Evolutionary conservation across 768 basidiomycete species (phyloP).

Genomic region (Royoungia palumana): DNA sequence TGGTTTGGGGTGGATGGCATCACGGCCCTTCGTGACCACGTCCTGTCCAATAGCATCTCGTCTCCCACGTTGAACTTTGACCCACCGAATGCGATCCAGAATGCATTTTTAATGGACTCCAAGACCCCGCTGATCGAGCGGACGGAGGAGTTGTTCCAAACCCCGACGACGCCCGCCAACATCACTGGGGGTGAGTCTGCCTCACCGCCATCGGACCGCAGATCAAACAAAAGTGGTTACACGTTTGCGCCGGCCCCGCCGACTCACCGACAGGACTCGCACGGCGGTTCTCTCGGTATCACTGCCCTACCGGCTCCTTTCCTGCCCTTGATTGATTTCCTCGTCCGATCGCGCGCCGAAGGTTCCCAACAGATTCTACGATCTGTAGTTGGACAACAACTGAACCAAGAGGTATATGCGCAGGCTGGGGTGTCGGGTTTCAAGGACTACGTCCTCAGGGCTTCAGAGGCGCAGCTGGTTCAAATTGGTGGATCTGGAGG

Average conservation of each 20-base stretch:
- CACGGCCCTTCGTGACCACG: not conserved
- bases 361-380: constrained; percentile 36
- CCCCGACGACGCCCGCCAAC: not conserved
- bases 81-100: constrained; percentile 6
- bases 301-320: constrained; percentile 16
- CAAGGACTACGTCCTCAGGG: constrained; percentile 39
- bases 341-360: constrained; percentile 31
- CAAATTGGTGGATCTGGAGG: constrained; percentile 39
- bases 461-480: constrained; percentile 38
- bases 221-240: not conserved
- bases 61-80: constrained; percentile 14
- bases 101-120: constrained; percentile 6
- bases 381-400: constrained; percentile 34
- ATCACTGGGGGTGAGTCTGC: not conserved
- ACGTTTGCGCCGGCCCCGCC: not conserved
- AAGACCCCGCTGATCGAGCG: constrained; percentile 8
- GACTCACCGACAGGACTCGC: not conserved
- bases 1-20: constrained; percentile 14
- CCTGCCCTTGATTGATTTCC: constrained; percentile 31
- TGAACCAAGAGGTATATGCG: constrained; percentile 35
- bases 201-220: not conserved
- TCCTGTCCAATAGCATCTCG: not conserved
- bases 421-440: constrained; percentile 41
- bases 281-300: not conserved
- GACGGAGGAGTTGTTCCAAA: not conserved